Base-by-base conservation (phyloP, 768 basidiomycete species). In the Mycena indigotica region DNA sequence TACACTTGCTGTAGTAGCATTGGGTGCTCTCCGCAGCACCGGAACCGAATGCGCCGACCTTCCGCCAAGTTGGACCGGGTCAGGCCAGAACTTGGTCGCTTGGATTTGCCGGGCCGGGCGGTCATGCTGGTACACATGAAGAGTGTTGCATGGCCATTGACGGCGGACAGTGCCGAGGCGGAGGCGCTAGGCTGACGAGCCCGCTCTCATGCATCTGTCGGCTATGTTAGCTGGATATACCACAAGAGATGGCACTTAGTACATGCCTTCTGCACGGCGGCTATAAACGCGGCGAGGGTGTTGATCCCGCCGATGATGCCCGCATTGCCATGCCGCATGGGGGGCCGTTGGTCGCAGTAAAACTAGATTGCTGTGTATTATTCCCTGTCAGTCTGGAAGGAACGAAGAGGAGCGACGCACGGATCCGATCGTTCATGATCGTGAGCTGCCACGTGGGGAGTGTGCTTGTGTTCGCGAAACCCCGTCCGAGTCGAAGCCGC, bases 401-500 rank as follows among this genome's bases (percentile, higher is more conserved):
- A 23, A 29, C 13, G 28, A 32, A 46, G n/a, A n/a, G n/a, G n/a
- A n/a, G n/a, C n/a, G n/a, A 69, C 80, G 62, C 55, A 83, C 83
- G 83, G 55, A 69, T 71, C 4, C 69, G 52, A 56, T 71, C 76
- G 59, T 85, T 65, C 0, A 79, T 80, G 57, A 86, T 75, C 3
- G 83, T 84, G 46, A 84, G 55, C 58, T 82, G 80, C 73, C 75
- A 86, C 45, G 69, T 66, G 0, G 80, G 80, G 19, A 69, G 52
- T 0, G 61, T 58, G 65, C 13, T 63, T 21, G 41, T 15, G 39
- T 52, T 57, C 13, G 46, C 19, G 26, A 78, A 73, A 84, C 73
- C 72, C 72, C 81, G 25, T 83, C 83, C 19, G 84, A 84, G 70
- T 83, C 80, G 53, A 84, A 84, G 15, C 84, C 84, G n/a, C 74